These are phyloP conservation scores for Rehmannia glutinosa DNA, from an alignment of 257 asterid genomes.

Conservation along the genomic window DNA sequence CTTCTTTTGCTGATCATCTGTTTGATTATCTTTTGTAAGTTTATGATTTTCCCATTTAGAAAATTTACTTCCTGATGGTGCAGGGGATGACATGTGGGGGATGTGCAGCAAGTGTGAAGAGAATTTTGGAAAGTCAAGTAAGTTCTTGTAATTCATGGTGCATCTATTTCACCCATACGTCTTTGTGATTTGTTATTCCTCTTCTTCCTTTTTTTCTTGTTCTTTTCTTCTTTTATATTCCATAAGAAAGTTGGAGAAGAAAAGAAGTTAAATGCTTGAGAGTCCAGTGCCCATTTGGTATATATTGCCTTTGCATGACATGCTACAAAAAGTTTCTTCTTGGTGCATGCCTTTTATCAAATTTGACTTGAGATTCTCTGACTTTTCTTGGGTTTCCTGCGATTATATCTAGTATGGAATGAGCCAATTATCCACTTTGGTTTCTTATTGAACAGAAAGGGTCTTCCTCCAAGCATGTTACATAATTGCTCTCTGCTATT, in stretches of 20 bases:
- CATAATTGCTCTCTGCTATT: not conserved
- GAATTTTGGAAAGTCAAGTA: slow-evolving; percentile 66
- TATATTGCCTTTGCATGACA: not conserved
- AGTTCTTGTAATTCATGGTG: slow-evolving; percentile 16
- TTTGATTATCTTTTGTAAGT: not conserved
- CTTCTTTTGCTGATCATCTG: not conserved
- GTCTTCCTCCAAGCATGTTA: not conserved
- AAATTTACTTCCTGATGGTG: slow-evolving; percentile 10
- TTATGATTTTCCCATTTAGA: not conserved
- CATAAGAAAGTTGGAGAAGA: slow-evolving; percentile 8
- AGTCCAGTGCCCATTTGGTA: not conserved
- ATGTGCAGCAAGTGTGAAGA: slow-evolving; percentile 64
- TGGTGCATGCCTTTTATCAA: not conserved
- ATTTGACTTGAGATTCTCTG: not conserved
- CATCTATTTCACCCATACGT: not conserved
- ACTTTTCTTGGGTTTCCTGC: too few species aligned
- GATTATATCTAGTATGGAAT: not conserved
- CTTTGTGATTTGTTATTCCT: not conserved
- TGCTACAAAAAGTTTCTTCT: not conserved
- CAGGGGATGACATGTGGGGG: slow-evolving; percentile 84
- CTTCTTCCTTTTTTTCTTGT: not conserved
- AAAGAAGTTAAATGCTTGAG: slow-evolving; percentile 1
- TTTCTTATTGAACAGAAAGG: not conserved
- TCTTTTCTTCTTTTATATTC: too few species aligned
- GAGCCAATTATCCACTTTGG: not conserved